Percentiles rank a stretch among this genome's conserved stretches.
phyloP scores from a whole-genome alignment of 1,284 basidiomycete genomes.

The Irpex sp. region DNA sequence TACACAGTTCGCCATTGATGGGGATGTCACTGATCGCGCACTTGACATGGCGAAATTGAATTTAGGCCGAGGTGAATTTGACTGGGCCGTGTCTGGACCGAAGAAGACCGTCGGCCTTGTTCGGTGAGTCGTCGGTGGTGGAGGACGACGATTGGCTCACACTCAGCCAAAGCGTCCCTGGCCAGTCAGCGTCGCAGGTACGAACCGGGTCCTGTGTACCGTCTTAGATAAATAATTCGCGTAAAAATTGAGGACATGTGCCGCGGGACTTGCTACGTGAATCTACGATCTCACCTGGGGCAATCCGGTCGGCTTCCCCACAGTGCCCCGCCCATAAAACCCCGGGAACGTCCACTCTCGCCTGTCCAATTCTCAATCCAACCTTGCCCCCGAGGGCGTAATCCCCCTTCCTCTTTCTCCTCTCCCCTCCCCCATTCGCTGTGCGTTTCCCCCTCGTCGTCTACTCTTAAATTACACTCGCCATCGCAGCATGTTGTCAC shows the following conservation, averaged over 20 bases:
- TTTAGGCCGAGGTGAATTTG: not conserved
- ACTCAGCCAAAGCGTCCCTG: no score
- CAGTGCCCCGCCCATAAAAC: constrained; percentile 4
- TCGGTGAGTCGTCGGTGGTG: not conserved
- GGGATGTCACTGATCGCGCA: not conserved
- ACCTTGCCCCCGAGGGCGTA: constrained; percentile 8
- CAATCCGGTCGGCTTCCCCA: not conserved
- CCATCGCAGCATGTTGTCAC: constrained; percentile 21
- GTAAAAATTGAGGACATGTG: not conserved
- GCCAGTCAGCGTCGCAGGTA: not conserved
- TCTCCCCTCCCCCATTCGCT: not conserved
- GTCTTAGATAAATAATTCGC: not conserved
- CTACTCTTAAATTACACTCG: not conserved
- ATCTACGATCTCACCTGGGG: not conserved
- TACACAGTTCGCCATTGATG: not conserved
- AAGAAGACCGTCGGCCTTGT: constrained; percentile 1
- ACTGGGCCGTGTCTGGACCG: not conserved
- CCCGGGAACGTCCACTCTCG: not conserved
- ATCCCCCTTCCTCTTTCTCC: constrained; percentile 5
- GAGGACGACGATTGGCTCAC: not conserved
- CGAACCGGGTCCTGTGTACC: not conserved
- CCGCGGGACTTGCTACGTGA: not conserved
- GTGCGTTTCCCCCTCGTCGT: not conserved
- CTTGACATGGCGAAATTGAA: not conserved
- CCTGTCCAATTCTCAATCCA: not conserved